Conservation (phyloP, 1,284 basidiomycete genomes). For the Irpex lacteus region DNA sequence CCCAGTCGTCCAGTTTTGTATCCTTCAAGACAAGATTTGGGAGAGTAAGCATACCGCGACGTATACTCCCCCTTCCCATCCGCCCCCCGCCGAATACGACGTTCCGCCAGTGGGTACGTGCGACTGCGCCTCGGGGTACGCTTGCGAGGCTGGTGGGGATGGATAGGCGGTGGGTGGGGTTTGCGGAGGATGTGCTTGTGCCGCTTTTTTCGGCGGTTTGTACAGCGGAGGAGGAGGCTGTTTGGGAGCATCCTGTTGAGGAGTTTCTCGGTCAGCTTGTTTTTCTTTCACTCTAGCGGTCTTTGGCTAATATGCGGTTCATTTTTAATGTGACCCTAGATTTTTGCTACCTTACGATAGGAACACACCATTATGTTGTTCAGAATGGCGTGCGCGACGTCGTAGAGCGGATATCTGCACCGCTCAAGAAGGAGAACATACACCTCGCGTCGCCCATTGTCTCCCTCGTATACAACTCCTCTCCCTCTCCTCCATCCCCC, state of each 20-base stretch:
- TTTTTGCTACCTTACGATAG: constrained; percentile 60
- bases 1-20: not conserved
- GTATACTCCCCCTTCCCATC: not conserved
- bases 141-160: constrained; percentile 39
- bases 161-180: constrained; percentile 50
- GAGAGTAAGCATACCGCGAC: not conserved
- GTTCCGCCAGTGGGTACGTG: constrained; percentile 47
- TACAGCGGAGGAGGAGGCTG: constrained; percentile 50
- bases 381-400: constrained; percentile 54
- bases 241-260: constrained; percentile 54
- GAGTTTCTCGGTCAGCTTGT: constrained; percentile 67
- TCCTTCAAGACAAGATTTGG: not conserved
- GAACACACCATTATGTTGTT: constrained; percentile 61
- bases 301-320: too few relatives aligned
- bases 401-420: constrained; percentile 40
- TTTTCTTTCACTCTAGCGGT: too few relatives aligned
- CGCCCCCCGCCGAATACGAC: constrained; percentile 31
- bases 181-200: constrained; percentile 51
- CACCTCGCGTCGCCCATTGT: constrained; percentile 53
- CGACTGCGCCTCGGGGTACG: constrained; percentile 37
- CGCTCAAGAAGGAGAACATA: constrained; percentile 39
- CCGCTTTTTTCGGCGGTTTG: constrained; percentile 75
- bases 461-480: constrained; percentile 35
- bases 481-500: constrained; percentile 21
- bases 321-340: too few relatives aligned